These are phyloP conservation scores for Epichloe typhina DNA, from an alignment of 2,329 filamentous ascomycete species.

Conservation along the genomic window DNA sequence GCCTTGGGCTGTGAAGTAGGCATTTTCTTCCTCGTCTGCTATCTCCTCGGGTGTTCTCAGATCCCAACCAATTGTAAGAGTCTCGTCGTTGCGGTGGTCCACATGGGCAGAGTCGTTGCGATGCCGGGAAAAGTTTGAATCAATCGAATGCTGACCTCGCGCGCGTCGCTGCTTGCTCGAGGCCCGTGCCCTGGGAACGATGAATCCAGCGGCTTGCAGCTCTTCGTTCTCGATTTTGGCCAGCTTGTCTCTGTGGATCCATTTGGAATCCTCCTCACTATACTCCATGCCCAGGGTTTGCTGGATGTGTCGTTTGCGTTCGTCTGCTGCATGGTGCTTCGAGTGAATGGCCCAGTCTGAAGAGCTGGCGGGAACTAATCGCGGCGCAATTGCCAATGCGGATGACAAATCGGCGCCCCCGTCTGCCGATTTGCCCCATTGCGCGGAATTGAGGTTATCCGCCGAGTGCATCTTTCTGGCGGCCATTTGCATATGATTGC, in stretches of 20 bases:
- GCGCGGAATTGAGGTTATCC: conserved; percentile 18
- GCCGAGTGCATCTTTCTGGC: conserved; percentile 24
- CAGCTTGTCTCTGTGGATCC: conserved; percentile 78
- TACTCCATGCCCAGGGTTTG: conserved; percentile 14
- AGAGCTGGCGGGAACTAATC: conserved; percentile 8
- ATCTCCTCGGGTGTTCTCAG: conserved; percentile 67
- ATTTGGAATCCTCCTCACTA: conserved; percentile 52
- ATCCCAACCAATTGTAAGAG: conserved; percentile 48
- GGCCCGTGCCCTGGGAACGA: conserved; percentile 40
- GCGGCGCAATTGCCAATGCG: conserved; percentile 13
- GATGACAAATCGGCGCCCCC: conserved; percentile 10
- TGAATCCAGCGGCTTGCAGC: conserved; percentile 64
- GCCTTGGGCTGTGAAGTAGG: conserved; percentile 38
- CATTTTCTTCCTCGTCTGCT: conserved; percentile 41
- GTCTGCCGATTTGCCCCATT: conserved; percentile 13
- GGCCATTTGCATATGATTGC: conserved; percentile 13
- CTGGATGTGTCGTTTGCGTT: conserved; percentile 14
- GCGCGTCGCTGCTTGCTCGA: conserved; percentile 33
- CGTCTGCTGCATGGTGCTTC: conserved; percentile 13
- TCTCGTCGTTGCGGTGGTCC: conserved; percentile 16
- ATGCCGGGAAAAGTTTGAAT: conserved; percentile 11
- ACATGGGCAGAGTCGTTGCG: conserved; percentile 34
- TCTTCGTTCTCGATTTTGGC: conserved; percentile 71
- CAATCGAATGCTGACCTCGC: conserved; percentile 6
- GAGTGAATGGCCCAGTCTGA: conserved; percentile 8